Base-by-base conservation (phyloP, 257 asterid genomes). In the Anisodus acutangulus region DNA sequence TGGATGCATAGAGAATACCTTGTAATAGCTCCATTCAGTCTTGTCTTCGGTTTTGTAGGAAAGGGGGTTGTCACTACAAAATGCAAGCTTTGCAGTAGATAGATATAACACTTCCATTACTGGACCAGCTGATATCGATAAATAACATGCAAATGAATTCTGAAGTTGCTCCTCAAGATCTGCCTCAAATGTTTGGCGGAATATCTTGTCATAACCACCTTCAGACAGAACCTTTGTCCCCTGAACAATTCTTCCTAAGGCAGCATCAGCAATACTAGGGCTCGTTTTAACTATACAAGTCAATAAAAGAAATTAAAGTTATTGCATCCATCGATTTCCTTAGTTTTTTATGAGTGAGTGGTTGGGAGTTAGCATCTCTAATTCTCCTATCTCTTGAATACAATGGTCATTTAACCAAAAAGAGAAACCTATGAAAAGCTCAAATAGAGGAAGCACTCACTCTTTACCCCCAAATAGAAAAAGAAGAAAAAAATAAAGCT, bases 71-170 rank as follows among this genome's bases (percentile, higher is more conserved):
- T 97, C 99, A 55, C 99, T 95, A 84, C 95, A 92, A 89, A 95
- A 97, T 55, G 98, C 98, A 83, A 97, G 93, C 87, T 97, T 97
- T 67, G 91, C 92, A 45, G 92, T 88, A 74, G 99, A 97, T 37
- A 97, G 82, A 49, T 97, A 97, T 66, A 97, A 80, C 81, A 93
- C 89, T 62, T 98, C 99, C 97, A 95, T 95, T 74, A 95, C 98
- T 49, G 99, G 98, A 87, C 99, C 99, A 87, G 98, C 97, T 43
- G 98, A 97, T 13, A 98, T 97, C 78, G 99, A 97, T 82, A 97
- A 88, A 89, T 97, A 97, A 79, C 98, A 95, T 3, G 98, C 98
- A 80, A 89, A 97, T 81, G 98, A 88, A 79, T 97, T 91, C 43
- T 84, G 85, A 84, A 97, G 96, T 82, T 91, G 89, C 92, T 95